phyloP scores from a whole-genome alignment of 495 filamentous ascomycete species.

The Neurospora sp. region DNA sequence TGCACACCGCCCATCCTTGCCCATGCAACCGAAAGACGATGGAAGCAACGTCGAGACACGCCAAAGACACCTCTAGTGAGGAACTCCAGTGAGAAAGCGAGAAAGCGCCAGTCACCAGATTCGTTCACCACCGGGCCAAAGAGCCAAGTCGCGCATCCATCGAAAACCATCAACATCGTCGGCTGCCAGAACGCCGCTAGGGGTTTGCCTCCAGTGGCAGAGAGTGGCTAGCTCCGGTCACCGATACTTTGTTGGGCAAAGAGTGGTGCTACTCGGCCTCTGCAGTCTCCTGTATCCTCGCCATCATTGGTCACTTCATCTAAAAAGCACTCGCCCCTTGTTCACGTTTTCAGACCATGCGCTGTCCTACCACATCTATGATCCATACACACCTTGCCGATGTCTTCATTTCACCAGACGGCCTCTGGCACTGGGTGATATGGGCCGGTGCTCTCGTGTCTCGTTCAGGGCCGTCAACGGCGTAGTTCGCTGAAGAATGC shows the following conservation, averaged over 20 bases:
- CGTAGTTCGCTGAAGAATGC: not conserved
- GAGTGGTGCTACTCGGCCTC: slow-evolving; percentile 23
- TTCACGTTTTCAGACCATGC: slow-evolving; percentile 33
- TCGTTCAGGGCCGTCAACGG: not conserved
- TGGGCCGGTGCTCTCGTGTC: not conserved
- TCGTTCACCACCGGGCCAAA: not conserved
- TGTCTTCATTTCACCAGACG: slow-evolving; percentile 14
- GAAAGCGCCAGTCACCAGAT: not conserved
- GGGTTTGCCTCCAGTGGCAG: slow-evolving; percentile 13
- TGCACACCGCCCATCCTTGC: slow-evolving; percentile 23
- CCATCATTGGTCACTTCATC: slow-evolving; percentile 40
- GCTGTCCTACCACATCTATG: slow-evolving; percentile 32
- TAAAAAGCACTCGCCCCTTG: slow-evolving; percentile 31
- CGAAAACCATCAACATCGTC: not conserved
- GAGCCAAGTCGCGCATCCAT: not conserved
- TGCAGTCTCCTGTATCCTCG: not conserved
- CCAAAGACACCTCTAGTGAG: slow-evolving; percentile 1
- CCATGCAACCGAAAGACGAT: slow-evolving; percentile 11
- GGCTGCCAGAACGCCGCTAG: slow-evolving; percentile 3
- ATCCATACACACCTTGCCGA: slow-evolving; percentile 32
- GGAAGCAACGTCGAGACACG: slow-evolving; percentile 6
- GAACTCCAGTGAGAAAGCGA: not conserved
- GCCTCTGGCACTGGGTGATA: not conserved
- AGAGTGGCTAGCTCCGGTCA: slow-evolving; percentile 35
- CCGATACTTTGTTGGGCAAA: slow-evolving; percentile 36